phyloP scores from a whole-genome alignment of 1,284 basidiomycete genomes.

The Pulveroboletus sp. region DNA sequence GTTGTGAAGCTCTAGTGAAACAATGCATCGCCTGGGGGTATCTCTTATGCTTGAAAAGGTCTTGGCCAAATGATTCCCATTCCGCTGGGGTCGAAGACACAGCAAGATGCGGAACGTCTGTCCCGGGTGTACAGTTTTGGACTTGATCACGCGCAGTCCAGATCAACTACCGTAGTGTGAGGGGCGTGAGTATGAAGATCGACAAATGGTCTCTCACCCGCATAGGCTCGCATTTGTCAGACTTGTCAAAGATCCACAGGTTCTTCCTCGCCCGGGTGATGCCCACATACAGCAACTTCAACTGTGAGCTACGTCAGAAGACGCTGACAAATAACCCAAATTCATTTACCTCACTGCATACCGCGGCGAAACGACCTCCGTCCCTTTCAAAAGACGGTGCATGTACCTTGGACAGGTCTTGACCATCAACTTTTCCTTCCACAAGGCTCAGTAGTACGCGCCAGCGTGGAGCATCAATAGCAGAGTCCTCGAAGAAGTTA shows the following conservation, averaged over 20 bases:
- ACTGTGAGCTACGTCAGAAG: constrained; percentile 35
- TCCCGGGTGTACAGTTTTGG: constrained; percentile 45
- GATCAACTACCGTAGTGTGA: constrained; percentile 42
- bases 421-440: constrained; percentile 21
- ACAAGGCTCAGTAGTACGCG: constrained; percentile 55
- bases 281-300: too few relatives aligned
- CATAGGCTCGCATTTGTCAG: constrained; percentile 58
- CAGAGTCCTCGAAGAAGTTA: constrained; percentile 52
- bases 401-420: constrained; percentile 19
- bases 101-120: constrained; percentile 49
- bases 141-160: constrained; percentile 49
- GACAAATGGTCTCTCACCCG: constrained; percentile 41
- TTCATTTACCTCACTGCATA: constrained; percentile 57
- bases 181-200: neutral
- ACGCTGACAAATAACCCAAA: neutral
- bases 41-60: constrained; percentile 54
- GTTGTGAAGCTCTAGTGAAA: too few relatives aligned
- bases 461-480: constrained; percentile 54
- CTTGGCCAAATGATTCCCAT: constrained; percentile 55
- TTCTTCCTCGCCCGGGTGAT: too few relatives aligned
- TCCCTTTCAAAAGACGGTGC: too few relatives aligned
- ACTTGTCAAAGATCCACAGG: constrained; percentile 67
- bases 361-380: constrained; percentile 53
- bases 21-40: constrained; percentile 64
- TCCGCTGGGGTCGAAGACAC: constrained; percentile 50